Conservation (phyloP, 2,329 filamentous ascomycete species). For the Dactylellina haptotyla region DNA sequence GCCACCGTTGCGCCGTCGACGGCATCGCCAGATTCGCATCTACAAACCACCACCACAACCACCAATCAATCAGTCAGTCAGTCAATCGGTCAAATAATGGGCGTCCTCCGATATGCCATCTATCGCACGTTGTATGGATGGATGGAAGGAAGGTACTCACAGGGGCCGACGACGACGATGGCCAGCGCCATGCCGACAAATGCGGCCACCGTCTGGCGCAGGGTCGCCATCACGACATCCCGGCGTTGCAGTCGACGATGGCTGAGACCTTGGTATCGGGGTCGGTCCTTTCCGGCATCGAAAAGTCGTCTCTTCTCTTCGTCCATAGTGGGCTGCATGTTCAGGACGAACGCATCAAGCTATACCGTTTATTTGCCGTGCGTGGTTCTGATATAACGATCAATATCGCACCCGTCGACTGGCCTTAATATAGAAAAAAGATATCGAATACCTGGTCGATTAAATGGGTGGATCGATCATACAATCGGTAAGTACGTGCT, state of each 20-base stretch:
- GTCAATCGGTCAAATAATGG: background rate
- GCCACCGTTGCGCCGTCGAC: background rate
- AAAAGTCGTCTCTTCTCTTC: background rate
- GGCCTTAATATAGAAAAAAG: too few relatives aligned
- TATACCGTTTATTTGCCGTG: too few relatives aligned
- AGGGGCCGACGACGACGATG: background rate
- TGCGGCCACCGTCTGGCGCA: constrained; percentile 7
- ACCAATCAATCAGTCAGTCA: background rate
- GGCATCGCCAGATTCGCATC: background rate
- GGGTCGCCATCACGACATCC: background rate
- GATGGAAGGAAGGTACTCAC: background rate
- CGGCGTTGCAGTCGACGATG: constrained; percentile 4
- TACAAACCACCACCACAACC: background rate
- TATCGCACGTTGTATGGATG: background rate
- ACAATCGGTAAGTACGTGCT: too few relatives aligned
- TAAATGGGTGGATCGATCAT: too few relatives aligned
- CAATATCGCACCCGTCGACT: too few relatives aligned
- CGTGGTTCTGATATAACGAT: too few relatives aligned
- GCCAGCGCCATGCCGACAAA: constrained; percentile 18
- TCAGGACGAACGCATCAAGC: too few relatives aligned
- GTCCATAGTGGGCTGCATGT: background rate
- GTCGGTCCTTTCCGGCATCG: background rate
- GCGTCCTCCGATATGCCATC: background rate
- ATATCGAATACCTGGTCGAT: too few relatives aligned
- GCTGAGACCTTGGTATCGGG: background rate